Base-by-base conservation (phyloP, 1,284 basidiomycete species). In the Cryptococcus sp. region DNA sequence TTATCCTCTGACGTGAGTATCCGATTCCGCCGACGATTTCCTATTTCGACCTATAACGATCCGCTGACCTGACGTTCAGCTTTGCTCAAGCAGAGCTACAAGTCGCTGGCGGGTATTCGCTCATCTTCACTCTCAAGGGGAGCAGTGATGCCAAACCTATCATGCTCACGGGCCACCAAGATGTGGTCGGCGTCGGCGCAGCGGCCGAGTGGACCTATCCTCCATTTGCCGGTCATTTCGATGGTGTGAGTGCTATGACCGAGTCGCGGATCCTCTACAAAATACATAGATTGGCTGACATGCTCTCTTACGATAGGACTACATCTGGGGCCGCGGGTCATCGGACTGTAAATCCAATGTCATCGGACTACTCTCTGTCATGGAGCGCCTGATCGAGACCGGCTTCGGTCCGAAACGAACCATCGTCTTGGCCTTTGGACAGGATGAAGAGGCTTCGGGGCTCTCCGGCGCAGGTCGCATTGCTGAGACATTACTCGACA, bases 281-380 rank as follows among this genome's bases (percentile, higher is more conserved):
- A 40, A 39, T 13, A 40, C 50, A 40, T 16, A 3, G 19, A 47
- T 20, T 42, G 7, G 15, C 17, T 48, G 27, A 20, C 3, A 38
- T 17, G 27, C 17, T 54, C 13, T 5, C 38, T 19, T 40, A n/a
- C 17, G 40, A 6, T n/a, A 59, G 57, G 50, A 54, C 20, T 64
- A 49, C 53, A 52, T 65, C 1, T 65, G 55, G 54, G 61, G 60
- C 15, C 57, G 63, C 31, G 60, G 63, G 16, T 25, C 60, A 0
- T 52, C 53, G 13, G 63, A 65, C 48, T 57, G 55, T 47, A 65
- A 65, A 31, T 48, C 54, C 8, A 62, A 56, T 22, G 25, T 62
- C 16, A 59, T 65, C n/a, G 61, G 52, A 3, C 46, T 60, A 25
- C 53, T 65, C 3, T 52, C 57, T 10, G 53, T 55, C 3, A 23